These are phyloP conservation scores for Daldinia childiae DNA, from an alignment of 495 filamentous ascomycete species.

Conservation along the genomic window DNA sequence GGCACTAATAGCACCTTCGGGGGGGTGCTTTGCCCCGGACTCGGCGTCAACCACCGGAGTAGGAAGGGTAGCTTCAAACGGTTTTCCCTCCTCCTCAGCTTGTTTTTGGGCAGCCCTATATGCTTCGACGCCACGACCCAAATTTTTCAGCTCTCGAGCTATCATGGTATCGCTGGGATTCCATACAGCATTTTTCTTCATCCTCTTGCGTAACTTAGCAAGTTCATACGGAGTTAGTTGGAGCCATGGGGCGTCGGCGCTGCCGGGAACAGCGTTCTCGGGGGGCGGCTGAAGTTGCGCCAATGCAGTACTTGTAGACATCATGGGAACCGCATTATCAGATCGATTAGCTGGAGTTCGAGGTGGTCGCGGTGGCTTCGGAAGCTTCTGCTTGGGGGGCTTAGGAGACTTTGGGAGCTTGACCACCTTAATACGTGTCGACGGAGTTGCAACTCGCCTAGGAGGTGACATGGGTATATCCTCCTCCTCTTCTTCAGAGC, in stretches of 20 bases:
- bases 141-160: conserved; percentile 78
- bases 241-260: conserved; percentile 85
- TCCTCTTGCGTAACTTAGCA: conserved; percentile 87
- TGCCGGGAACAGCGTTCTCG: conserved; percentile 76
- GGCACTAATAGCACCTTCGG: conserved; percentile 60
- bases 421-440: conserved; percentile 55
- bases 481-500: conserved; percentile 51
- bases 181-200: conserved; percentile 99
- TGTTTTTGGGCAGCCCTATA: conserved; percentile 74
- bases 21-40: conserved; percentile 57
- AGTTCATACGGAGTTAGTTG: conserved; percentile 92
- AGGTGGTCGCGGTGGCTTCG: conserved; percentile 57
- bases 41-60: conserved; percentile 56
- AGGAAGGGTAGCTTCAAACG: conserved; percentile 64
- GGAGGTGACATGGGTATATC: conserved; percentile 41
- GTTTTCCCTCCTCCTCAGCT: conserved; percentile 71
- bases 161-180: conserved; percentile 97
- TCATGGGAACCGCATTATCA: conserved; percentile 54
- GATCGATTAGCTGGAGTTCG: conserved; percentile 47
- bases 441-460: conserved; percentile 47
- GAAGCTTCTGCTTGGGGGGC: conserved; percentile 49
- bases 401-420: conserved; percentile 54
- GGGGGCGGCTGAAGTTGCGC: conserved; percentile 81
- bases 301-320: conserved; percentile 85
- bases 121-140: conserved; percentile 79